Evolutionary conservation across 2,329 filamentous ascomycete genomes (phyloP), one percentile per base, ranked within the genome.

Genomic region (Fusarium brevicatenulatum): DNA sequence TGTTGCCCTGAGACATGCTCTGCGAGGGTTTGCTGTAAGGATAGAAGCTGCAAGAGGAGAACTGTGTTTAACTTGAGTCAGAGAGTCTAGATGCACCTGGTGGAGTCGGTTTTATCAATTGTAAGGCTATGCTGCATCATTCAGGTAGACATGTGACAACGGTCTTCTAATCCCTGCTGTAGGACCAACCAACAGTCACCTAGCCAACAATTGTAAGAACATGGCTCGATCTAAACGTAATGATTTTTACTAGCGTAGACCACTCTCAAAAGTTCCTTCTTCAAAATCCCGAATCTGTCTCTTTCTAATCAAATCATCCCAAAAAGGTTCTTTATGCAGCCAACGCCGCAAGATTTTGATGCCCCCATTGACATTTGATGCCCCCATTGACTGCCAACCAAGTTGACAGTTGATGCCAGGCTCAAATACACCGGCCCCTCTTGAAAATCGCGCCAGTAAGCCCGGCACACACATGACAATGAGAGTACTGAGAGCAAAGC

Each of bases 21-120:
- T 3, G 10, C 18, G 0, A 7, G 1, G 7, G 7, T 16, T 13
- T 40, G 4, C 1, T 30, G 36, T 7, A 3, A 10, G 16, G 15
- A 19, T 12, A 8, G 25, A 55, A 15, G 10, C 19, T 18, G 7
- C 4, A n/a, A n/a, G 23, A 4, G 4, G 1, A 28, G 0, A 25
- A 4, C 1, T 1, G n/a, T 15, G 4, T 34, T 23, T 4, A 15
- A 1, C 3, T 12, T 16, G 23, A 28, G 3, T 12, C 9, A 9
- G 21, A 49, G 7, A 10, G 3, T 23, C 8, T 13, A 19, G 36
- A 37, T 12, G 19, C 2, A 16, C 5, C 19, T 9, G 9, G 34
- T 7, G 23, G 23, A 2, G 5, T 19, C 3, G 19, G 13, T 6
- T 10, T 39, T 54, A n/a, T 39, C 7, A 19, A 40, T 9, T 11